These are phyloP conservation scores for Tetragonia tetragonoides DNA, from an alignment of 148 eudicot genomes.

Conservation along the genomic window DNA sequence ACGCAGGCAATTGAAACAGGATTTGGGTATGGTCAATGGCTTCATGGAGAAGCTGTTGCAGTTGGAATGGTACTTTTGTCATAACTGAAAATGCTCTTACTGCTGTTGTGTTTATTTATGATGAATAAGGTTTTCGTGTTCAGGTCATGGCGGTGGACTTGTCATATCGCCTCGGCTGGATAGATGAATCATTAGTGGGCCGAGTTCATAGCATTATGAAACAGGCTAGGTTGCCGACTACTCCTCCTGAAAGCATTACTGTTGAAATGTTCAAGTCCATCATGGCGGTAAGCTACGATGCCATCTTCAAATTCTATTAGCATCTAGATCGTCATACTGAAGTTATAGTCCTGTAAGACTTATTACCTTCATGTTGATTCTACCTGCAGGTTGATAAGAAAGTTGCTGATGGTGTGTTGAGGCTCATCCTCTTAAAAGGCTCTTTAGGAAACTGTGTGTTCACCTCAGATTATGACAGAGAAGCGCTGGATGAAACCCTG, in stretches of 20 bases:
- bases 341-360: not conserved
- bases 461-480: slow-evolving; percentile 77
- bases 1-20: slow-evolving; percentile 93
- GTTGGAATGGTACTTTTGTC: slow-evolving; percentile 75
- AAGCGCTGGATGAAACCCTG: slow-evolving; percentile 85
- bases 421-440: slow-evolving; percentile 94
- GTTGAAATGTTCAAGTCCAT: slow-evolving; percentile 91
- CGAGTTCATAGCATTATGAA: slow-evolving; percentile 59
- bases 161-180: slow-evolving; percentile 97
- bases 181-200: slow-evolving; percentile 73
- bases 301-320: not conserved
- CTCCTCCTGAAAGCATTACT: slow-evolving; percentile 81
- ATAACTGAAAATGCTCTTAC: not conserved
- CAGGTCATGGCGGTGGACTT: slow-evolving; percentile 99
- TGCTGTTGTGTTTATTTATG: slow-evolving; percentile 1
- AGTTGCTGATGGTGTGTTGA: slow-evolving; percentile 91
- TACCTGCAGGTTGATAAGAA: slow-evolving; percentile 85
- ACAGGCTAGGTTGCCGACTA: slow-evolving; percentile 72
- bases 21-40: slow-evolving; percentile 89
- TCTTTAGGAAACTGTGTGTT: slow-evolving; percentile 88
- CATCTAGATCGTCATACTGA: not conserved
- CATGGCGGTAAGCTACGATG: slow-evolving; percentile 77
- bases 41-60: slow-evolving; percentile 99
- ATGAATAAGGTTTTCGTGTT: slow-evolving; percentile 15
- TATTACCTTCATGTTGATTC: not conserved